Conservation (phyloP, 2,329 filamentous ascomycete genomes). For the Chaetomium strumarium region DNA sequence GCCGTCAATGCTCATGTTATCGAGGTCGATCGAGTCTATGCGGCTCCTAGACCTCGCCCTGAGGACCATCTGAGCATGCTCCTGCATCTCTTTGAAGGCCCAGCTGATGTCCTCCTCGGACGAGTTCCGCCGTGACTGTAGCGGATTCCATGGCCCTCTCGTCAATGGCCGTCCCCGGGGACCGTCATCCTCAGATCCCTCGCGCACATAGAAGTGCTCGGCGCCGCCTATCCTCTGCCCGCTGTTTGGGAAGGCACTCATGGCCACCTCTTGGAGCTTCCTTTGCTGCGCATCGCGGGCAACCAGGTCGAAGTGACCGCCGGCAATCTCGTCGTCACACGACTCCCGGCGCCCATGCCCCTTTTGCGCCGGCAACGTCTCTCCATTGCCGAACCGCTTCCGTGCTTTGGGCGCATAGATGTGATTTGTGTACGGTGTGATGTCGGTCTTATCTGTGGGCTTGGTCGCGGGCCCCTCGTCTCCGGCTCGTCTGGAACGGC, state of each 20-base stretch:
- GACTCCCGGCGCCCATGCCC: constrained; percentile 55
- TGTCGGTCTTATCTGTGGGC: constrained; percentile 66
- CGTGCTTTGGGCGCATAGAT: constrained; percentile 48
- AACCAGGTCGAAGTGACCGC: constrained; percentile 72
- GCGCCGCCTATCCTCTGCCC: constrained; percentile 63
- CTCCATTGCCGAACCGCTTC: constrained; percentile 33
- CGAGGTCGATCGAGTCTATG: constrained; percentile 32
- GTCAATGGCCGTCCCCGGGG: constrained; percentile 32
- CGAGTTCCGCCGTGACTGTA: constrained; percentile 48
- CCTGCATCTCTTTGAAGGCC: constrained; percentile 76
- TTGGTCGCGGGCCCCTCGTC: constrained; percentile 57
- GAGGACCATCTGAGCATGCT: constrained; percentile 53
- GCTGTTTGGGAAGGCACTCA: constrained; percentile 71
- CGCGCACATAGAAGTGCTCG: constrained; percentile 63
- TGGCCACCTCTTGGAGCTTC: constrained; percentile 69
- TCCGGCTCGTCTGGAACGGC: constrained; percentile 61
- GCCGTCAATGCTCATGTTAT: constrained; percentile 33
- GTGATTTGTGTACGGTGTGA: constrained; percentile 57
- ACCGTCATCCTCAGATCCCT: constrained; percentile 55
- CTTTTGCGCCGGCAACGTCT: constrained; percentile 27
- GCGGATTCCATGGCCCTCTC: constrained; percentile 24
- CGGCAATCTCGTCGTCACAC: constrained; percentile 68
- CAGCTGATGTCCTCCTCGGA: constrained; percentile 59
- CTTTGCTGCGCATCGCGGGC: constrained; percentile 75
- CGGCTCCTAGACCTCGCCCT: constrained; percentile 34